A percentile compares a stretch with the other conserved stretches of the same genome.
Conservation (phyloP, 257 asterid species). For the Leptodermis oblonga region DNA sequence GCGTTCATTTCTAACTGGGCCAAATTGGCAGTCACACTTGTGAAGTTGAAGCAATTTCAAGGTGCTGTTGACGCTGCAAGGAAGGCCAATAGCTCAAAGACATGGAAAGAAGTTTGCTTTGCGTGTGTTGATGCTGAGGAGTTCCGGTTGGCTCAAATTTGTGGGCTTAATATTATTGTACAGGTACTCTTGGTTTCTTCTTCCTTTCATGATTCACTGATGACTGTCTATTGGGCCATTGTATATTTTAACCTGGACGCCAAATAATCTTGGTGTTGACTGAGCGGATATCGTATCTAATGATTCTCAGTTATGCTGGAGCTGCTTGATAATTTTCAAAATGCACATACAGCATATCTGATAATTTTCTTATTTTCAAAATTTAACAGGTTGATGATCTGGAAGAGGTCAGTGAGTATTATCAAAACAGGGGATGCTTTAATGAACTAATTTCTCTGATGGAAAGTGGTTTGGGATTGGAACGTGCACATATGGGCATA, state of each 20-base stretch:
- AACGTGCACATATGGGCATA: constrained; percentile 99
- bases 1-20: constrained; percentile 97
- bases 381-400: constrained; percentile 85
- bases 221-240: neutral
- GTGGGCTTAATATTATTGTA: constrained; percentile 97
- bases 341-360: neutral
- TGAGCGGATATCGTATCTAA: neutral
- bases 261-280: neutral
- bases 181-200: constrained; percentile 51
- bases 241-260: neutral
- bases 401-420: constrained; percentile 97
- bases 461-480: constrained; percentile 99
- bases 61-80: constrained; percentile 99
- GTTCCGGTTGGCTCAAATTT: constrained; percentile 98
- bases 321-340: neutral
- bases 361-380: constrained; percentile 7
- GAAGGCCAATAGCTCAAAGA: constrained; percentile 95
- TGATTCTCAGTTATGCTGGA: neutral
- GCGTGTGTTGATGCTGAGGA: constrained; percentile 99
- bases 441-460: constrained; percentile 93
- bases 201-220: neutral
- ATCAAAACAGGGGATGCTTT: constrained; percentile 97
- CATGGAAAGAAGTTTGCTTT: constrained; percentile 99
- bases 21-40: constrained; percentile 85
- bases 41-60: constrained; percentile 90